phyloP scores from a whole-genome alignment of 108 stramenopile species.

The Stephanodiscus minutulus region DNA sequence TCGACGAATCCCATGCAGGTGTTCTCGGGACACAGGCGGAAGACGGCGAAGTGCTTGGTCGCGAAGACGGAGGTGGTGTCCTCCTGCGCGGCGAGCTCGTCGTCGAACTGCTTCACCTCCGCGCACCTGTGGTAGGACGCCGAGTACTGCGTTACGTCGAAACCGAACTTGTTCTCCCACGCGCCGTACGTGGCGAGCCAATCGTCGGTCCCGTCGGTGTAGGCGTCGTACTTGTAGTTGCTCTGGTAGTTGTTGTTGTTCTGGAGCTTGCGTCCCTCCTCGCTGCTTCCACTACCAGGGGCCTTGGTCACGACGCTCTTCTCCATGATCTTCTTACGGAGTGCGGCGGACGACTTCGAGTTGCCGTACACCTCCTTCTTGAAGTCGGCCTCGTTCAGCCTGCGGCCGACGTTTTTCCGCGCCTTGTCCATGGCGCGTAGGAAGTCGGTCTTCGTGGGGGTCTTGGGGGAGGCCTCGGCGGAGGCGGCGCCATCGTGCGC shows the following conservation, averaged over 20 bases:
- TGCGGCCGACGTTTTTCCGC: background rate
- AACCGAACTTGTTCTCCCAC: constrained; percentile 39
- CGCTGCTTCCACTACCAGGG: constrained; percentile 21
- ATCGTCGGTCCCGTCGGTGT: constrained; percentile 27
- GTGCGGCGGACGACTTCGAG: constrained; percentile 5
- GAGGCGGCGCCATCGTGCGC: background rate
- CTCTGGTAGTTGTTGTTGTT: too few species aligned
- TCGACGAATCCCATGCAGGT: constrained; percentile 48
- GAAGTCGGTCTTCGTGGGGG: constrained; percentile 26
- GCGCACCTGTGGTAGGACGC: constrained; percentile 81
- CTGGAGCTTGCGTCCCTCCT: constrained; percentile 11
- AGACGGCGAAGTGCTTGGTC: constrained; percentile 75
- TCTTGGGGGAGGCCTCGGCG: constrained; percentile 2
- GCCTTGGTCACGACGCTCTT: constrained; percentile 28
- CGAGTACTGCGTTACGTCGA: constrained; percentile 72
- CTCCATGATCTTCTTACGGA: constrained; percentile 18
- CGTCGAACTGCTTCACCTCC: constrained; percentile 45
- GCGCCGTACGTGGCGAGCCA: constrained; percentile 18
- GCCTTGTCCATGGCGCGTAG: constrained; percentile 11
- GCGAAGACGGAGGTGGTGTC: constrained; percentile 53
- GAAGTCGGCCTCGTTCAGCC: constrained; percentile 5
- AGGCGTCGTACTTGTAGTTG: constrained; percentile 11
- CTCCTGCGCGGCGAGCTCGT: constrained; percentile 52
- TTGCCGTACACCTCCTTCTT: constrained; percentile 21
- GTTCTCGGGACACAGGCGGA: constrained; percentile 76